These are phyloP conservation scores for Botrytis elliptica DNA, from an alignment of 2,329 filamentous ascomycete genomes.

Conservation along the genomic window DNA sequence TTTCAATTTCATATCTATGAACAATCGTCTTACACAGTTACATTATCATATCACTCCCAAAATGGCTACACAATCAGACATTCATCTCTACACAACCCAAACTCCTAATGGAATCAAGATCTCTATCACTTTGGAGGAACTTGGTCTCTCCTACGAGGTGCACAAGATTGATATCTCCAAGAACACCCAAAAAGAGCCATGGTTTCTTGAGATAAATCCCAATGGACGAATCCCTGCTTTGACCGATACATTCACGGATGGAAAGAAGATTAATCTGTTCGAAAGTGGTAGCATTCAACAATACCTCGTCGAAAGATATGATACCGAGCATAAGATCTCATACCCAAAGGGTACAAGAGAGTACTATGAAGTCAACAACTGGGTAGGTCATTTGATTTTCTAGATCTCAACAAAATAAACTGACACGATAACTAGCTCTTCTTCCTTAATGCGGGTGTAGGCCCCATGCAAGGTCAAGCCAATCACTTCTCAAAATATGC, in stretches of 20 bases:
- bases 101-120: conserved; percentile 92
- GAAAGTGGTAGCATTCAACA: conserved; percentile 82
- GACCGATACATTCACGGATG: conserved; percentile 75
- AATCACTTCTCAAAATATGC: conserved; percentile 85
- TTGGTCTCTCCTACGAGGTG: conserved; percentile 78
- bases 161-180: conserved; percentile 69
- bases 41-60: conserved; percentile 35
- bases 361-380: conserved; percentile 76
- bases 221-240: conserved; percentile 89
- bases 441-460: conserved; percentile 77
- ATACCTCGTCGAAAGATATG: conserved; percentile 80
- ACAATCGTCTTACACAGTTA: conserved; percentile 27
- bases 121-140: conserved; percentile 82
- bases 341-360: conserved; percentile 72
- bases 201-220: conserved; percentile 90
- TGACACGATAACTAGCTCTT: conserved; percentile 44
- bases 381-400: conserved; percentile 49
- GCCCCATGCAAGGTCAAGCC: conserved; percentile 80
- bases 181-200: conserved; percentile 78
- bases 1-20: conserved; percentile 24
- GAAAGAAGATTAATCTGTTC: conserved; percentile 72
- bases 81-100: conserved; percentile 56
- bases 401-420: neutral
- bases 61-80: conserved; percentile 44
- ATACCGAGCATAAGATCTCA: conserved; percentile 77